Conservation (phyloP, 345 rosid genomes). For the Hibiscus syriacus region DNA sequence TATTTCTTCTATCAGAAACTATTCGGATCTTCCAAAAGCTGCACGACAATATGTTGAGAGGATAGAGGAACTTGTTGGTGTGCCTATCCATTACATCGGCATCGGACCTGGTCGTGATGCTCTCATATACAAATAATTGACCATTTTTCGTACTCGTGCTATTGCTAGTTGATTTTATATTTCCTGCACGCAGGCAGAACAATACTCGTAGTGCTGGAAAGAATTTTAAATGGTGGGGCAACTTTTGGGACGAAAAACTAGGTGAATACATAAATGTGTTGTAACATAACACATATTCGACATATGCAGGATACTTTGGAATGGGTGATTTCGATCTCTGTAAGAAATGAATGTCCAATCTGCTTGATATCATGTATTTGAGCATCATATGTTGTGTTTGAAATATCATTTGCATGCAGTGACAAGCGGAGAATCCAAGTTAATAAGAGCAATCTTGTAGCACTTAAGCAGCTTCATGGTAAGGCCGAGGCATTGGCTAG, state of each 20-base stretch:
- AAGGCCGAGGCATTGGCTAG: too few relatives aligned
- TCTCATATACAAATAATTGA: slow-evolving; percentile 59
- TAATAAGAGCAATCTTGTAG: too few relatives aligned
- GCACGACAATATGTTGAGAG: slow-evolving; percentile 79
- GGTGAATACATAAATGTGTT: not conserved
- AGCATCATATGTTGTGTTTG: too few relatives aligned
- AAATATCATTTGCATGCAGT: too few relatives aligned
- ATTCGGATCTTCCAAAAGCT: slow-evolving; percentile 78
- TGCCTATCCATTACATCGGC: slow-evolving; percentile 68
- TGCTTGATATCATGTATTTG: too few relatives aligned
- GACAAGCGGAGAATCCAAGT: too few relatives aligned
- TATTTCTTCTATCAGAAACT: slow-evolving; percentile 67
- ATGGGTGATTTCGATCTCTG: not conserved
- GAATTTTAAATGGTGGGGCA: not conserved
- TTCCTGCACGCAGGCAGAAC: not conserved
- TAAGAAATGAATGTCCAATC: not conserved
- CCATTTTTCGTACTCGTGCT: not conserved
- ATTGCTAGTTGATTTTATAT: not conserved
- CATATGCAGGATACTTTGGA: not conserved
- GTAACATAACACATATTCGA: not conserved
- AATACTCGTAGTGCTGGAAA: not conserved
- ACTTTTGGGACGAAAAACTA: not conserved
- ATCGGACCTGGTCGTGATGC: slow-evolving; percentile 94
- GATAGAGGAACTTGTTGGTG: slow-evolving; percentile 84
- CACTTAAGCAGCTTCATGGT: too few relatives aligned